Evolutionary conservation across 2,329 filamentous ascomycete genomes (phyloP).

Genomic region (Fusarium sp.): DNA sequence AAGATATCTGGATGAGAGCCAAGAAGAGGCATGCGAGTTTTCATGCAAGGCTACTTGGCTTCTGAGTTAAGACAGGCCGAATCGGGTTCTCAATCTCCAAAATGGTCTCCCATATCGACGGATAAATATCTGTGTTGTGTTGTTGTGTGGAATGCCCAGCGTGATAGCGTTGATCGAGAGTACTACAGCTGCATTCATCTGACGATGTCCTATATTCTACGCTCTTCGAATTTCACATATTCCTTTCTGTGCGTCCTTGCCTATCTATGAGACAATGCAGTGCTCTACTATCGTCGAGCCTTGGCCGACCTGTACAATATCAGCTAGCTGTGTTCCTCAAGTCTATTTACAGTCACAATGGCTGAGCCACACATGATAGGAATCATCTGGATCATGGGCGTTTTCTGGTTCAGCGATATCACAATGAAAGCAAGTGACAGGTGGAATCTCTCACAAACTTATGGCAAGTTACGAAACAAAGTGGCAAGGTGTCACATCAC

Average conservation of each 20-base stretch:
- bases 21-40: not conserved
- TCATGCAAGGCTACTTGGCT: no score
- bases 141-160: not conserved
- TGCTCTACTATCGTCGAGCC: not conserved
- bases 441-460: not conserved
- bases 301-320: not conserved
- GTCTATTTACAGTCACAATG: not conserved
- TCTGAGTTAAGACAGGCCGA: not conserved
- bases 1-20: not conserved
- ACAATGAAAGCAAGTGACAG: not conserved
- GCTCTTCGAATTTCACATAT: not conserved
- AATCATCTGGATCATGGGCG: not conserved
- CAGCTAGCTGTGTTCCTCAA: not conserved
- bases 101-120: not conserved
- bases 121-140: not conserved
- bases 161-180: not conserved
- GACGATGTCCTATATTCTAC: not conserved
- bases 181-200: not conserved
- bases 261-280: not conserved
- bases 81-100: not conserved
- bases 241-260: not conserved
- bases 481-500: conserved; percentile 11
- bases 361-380: not conserved
- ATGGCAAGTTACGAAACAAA: not conserved
- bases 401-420: not conserved